phyloP scores from a whole-genome alignment of 495 filamentous ascomycete species.

The Talaromyces wortmannii region DNA sequence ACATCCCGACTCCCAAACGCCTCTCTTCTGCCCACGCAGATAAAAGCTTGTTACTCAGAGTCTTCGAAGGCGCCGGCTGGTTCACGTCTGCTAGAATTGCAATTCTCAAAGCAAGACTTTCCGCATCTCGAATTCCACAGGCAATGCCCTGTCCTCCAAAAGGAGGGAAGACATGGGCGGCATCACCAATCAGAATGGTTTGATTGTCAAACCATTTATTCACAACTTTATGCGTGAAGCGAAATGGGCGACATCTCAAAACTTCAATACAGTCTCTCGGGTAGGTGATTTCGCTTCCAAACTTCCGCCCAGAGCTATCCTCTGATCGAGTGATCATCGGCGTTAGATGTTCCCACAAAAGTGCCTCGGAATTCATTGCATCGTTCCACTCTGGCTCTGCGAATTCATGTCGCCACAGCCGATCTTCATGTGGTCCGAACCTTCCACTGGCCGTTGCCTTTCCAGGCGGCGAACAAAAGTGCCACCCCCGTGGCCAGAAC shows the following conservation, averaged over 20 bases:
- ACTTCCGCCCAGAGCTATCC: background rate
- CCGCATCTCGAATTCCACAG: conserved; percentile 20
- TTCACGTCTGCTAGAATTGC: conserved; percentile 12
- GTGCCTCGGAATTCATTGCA: conserved; percentile 4
- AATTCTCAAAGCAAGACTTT: conserved; percentile 33
- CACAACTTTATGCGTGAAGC: conserved; percentile 26
- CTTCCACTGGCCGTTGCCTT: conserved; percentile 30
- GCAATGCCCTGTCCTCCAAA: conserved; percentile 43
- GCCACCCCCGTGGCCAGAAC: conserved; percentile 35
- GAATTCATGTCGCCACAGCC: conserved; percentile 34
- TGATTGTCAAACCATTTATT: conserved; percentile 34
- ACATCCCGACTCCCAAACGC: background rate
- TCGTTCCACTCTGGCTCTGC: conserved; percentile 11
- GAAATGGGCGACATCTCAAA: conserved; percentile 36
- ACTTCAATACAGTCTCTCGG: conserved; percentile 34
- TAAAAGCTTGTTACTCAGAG: background rate
- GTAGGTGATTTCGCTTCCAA: conserved; percentile 15
- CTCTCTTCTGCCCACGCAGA: background rate
- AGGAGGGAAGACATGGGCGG: conserved; percentile 42
- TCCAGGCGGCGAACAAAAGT: conserved; percentile 24
- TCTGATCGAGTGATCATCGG: conserved; percentile 1
- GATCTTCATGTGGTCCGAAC: conserved; percentile 26
- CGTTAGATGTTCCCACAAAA: conserved; percentile 6
- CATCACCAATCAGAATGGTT: conserved; percentile 34
- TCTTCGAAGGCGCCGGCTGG: background rate